A percentile compares a stretch with the other conserved stretches of the same genome.
These are phyloP conservation scores for Podaxis rugospora DNA, from an alignment of 768 basidiomycete species.

Conservation along the genomic window DNA sequence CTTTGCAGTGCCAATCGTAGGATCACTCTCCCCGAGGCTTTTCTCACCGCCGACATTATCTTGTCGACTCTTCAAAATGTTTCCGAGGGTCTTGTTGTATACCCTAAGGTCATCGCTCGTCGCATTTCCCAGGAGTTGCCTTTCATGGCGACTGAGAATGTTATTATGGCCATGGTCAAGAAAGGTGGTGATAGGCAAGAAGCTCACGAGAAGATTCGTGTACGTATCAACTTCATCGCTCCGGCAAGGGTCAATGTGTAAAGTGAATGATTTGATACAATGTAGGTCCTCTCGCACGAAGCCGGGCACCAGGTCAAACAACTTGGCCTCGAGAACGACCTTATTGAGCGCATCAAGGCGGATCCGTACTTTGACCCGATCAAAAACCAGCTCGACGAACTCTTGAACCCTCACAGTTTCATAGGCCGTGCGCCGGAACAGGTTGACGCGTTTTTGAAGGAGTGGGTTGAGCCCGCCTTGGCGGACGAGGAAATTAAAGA, in stretches of 20 bases:
- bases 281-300: constrained; percentile 86
- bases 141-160: constrained; percentile 99
- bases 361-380: constrained; percentile 92
- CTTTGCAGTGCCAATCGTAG: constrained; percentile 84
- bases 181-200: constrained; percentile 93
- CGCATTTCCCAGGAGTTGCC: constrained; percentile 93
- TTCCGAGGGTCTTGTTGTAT: constrained; percentile 98
- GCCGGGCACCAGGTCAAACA: constrained; percentile 93
- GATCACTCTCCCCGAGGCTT: constrained; percentile 94
- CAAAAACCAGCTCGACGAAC: constrained; percentile 65
- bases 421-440: constrained; percentile 94
- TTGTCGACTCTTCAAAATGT: constrained; percentile 95
- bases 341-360: constrained; percentile 79
- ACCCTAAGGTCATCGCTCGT: constrained; percentile 91
- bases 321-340: constrained; percentile 91
- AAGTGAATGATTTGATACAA: neutral
- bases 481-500: constrained; percentile 49
- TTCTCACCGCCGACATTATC: constrained; percentile 95
- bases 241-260: neutral
- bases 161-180: constrained; percentile 99
- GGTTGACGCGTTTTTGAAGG: constrained; percentile 81
- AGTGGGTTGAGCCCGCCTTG: constrained; percentile 87
- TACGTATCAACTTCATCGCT: constrained; percentile 26
- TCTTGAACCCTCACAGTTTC: constrained; percentile 86
- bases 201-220: constrained; percentile 93